A percentile compares a stretch with the other conserved stretches of the same genome.
These are phyloP conservation scores for Westerdykella sp. DNA, from an alignment of 2,329 filamentous ascomycete species.

Conservation along the genomic window DNA sequence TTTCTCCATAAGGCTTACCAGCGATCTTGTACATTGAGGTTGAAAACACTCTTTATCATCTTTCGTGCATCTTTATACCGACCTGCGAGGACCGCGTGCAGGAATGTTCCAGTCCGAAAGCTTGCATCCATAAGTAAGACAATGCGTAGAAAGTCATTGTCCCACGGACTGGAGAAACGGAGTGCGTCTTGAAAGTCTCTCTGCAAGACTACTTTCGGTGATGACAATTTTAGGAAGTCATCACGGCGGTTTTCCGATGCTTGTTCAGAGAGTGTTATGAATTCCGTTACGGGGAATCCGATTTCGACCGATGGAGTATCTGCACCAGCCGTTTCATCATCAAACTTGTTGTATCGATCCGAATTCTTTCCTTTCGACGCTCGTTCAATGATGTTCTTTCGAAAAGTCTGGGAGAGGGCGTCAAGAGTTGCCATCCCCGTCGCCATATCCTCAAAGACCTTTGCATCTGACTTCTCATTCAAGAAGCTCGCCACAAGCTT, in stretches of 20 bases:
- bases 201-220: constrained; percentile 1
- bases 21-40: constrained; percentile 4
- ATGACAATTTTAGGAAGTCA: not conserved
- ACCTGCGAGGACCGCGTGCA: constrained; percentile 2
- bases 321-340: no score
- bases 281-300: constrained; percentile 4
- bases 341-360: no score
- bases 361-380: constrained; percentile 1
- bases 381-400: not conserved
- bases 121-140: constrained; percentile 3
- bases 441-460: constrained; percentile 2
- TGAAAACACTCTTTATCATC: constrained; percentile 1
- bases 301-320: not conserved
- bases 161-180: constrained; percentile 1
- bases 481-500: constrained; percentile 1
- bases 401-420: not conserved
- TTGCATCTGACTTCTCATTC: constrained; percentile 3
- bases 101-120: constrained; percentile 3
- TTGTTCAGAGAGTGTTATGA: not conserved
- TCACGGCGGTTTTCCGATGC: no score
- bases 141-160: constrained; percentile 4
- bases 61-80: not conserved
- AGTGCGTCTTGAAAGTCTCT: constrained; percentile 1
- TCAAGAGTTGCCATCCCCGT: no score
- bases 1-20: not conserved